Percentiles rank a stretch among this genome's conserved stretches.
phyloP scores from a whole-genome alignment of 805 yeast genomes.

The Naumovozyma castellii region DNA sequence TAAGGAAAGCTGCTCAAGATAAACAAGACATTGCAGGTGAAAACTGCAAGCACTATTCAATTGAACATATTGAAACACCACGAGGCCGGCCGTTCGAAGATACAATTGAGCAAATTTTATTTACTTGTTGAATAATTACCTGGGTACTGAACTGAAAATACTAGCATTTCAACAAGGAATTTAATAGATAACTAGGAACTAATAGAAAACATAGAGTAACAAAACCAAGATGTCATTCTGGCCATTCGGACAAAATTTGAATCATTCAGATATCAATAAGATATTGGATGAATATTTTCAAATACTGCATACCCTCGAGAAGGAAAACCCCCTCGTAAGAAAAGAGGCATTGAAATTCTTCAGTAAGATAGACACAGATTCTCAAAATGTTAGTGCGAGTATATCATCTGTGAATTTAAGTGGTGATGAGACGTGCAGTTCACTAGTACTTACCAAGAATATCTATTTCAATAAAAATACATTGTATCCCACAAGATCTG shows the following conservation, averaged over 20 bases:
- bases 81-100: too few species aligned
- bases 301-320: conserved; percentile 21
- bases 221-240: conserved; percentile 33
- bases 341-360: neutral
- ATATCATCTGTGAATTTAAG: neutral
- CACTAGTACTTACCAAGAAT: neutral
- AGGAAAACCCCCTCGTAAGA: conserved; percentile 5
- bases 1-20: too few species aligned
- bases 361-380: neutral
- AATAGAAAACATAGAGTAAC: neutral
- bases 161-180: too few species aligned
- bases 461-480: neutral
- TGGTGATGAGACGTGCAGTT: neutral
- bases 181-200: too few species aligned
- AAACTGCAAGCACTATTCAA: too few species aligned
- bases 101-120: too few species aligned
- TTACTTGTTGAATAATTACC: too few species aligned
- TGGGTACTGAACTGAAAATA: too few species aligned
- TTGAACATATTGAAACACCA: too few species aligned
- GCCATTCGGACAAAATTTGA: conserved; percentile 36
- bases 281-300: conserved; percentile 35
- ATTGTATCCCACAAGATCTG: neutral
- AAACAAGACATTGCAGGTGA: too few species aligned
- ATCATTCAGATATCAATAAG: conserved; percentile 30
- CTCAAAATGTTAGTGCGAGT: neutral